These are phyloP conservation scores for Annona cherimola DNA, from an alignment of 164 flowering plant genomes.

Conservation along the genomic window DNA sequence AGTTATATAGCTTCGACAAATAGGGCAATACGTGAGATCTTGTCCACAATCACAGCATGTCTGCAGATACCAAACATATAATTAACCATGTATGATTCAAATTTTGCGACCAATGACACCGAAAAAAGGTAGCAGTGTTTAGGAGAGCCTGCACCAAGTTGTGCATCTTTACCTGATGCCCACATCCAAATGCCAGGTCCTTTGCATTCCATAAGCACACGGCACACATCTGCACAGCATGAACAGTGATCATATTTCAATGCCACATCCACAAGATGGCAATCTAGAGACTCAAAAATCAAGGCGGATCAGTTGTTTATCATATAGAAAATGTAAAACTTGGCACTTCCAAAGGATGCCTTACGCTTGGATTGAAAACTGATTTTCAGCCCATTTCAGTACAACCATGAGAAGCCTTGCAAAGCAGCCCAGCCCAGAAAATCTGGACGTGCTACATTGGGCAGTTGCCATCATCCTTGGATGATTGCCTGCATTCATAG, in stretches of 20 bases:
- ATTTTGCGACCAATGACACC: neutral
- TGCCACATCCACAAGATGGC: neutral
- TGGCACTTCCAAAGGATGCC: neutral
- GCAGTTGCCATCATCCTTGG: neutral
- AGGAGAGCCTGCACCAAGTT: neutral
- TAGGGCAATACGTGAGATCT: constrained; percentile 14
- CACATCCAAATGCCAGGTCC: constrained; percentile 91
- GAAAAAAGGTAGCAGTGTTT: neutral
- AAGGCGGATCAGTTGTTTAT: neutral
- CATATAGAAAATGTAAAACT: neutral
- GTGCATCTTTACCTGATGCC: constrained; percentile 58
- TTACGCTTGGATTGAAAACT: neutral
- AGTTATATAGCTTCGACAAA: constrained; percentile 14
- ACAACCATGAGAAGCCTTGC: neutral
- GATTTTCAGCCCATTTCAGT: neutral
- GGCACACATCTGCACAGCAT: constrained; percentile 55
- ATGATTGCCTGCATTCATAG: neutral
- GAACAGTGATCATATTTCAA: too few species aligned
- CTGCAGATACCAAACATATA: constrained; percentile 1
- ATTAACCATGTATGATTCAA: neutral
- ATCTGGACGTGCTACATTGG: neutral
- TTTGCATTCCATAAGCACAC: constrained; percentile 60
- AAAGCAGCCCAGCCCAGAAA: neutral
- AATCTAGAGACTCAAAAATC: neutral
- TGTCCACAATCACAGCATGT: constrained; percentile 20